These are phyloP conservation scores for Neltuma alba DNA, from an alignment of 306 rosid genomes.

Conservation along the genomic window DNA sequence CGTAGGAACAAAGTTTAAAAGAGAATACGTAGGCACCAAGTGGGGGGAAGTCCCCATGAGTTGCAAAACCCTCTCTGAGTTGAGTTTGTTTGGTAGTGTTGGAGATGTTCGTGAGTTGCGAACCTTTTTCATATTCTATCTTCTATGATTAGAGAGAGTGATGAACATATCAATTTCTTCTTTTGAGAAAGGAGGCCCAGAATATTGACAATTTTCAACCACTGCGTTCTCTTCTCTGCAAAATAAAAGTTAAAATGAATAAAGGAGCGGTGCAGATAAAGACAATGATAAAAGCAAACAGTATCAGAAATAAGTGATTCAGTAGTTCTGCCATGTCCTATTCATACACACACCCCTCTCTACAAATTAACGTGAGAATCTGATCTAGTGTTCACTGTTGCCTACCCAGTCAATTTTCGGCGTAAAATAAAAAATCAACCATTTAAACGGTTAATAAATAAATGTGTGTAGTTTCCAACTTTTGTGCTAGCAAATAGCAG, in stretches of 20 bases:
- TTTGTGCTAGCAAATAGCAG: neutral
- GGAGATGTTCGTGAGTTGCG: neutral
- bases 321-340: neutral
- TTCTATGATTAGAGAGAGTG: neutral
- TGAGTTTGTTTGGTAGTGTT: neutral
- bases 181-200: slow-evolving; percentile 1
- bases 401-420: neutral
- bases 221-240: neutral
- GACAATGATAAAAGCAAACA: slow-evolving; percentile 3
- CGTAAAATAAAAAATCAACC: neutral
- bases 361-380: neutral
- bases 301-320: neutral
- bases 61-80: slow-evolving; percentile 12
- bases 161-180: neutral
- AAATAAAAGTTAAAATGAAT: neutral
- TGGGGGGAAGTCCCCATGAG: slow-evolving; percentile 14
- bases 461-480: neutral
- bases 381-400: neutral
- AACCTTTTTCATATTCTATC: neutral
- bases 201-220: slow-evolving; percentile 6
- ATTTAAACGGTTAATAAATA: neutral
- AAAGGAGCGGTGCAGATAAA: neutral
- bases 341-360: neutral
- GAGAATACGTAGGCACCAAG: slow-evolving; percentile 1
- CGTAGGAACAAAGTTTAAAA: neutral